These are phyloP conservation scores for Medicago truncatula DNA, from an alignment of 306 rosid species.

Conservation along the genomic window MtrunA17r5.0-ANR NC_053043.1:9127501-9128000, in stretches of 20 bases:
- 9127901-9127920: no score
- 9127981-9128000: no score
- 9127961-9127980: no score
- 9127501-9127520: constrained; percentile 1
- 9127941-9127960: no score
- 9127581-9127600: not conserved
- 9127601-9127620: not conserved
- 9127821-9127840: no score
- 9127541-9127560: not conserved
- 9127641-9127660: not conserved
- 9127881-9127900: no score
- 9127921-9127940: no score
- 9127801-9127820: no score
- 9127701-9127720: not conserved
- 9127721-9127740: not conserved
- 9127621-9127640: not conserved
- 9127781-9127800: not conserved
- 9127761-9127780: constrained; percentile 7
- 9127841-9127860: no score
- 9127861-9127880: no score
- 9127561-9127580: not conserved
- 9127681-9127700: not conserved
- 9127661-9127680: not conserved
- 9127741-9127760: not conserved
- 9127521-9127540: not conserved